A percentile compares a stretch with the other conserved stretches of the same genome.
Evolutionary conservation across 1,139 yeast genomes (phyloP).

Genomic region (Geotrichum fermentans): DNA sequence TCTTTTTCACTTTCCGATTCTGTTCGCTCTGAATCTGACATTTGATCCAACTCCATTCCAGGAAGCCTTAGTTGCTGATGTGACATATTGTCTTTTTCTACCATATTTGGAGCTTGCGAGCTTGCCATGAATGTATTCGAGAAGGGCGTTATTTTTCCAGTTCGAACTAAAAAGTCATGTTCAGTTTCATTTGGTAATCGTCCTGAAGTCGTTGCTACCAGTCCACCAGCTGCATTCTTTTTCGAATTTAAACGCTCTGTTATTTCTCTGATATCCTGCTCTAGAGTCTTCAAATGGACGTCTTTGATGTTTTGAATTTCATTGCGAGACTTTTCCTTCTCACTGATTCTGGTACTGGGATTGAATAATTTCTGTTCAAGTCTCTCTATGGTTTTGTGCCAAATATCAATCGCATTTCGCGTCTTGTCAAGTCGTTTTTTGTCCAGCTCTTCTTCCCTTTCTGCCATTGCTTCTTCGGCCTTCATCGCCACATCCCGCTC

Average conservation of each 20-base stretch:
- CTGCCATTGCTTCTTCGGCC: constrained; percentile 59
- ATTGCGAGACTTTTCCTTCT: constrained; percentile 49
- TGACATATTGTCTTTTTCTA: constrained; percentile 27
- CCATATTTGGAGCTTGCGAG: constrained; percentile 21
- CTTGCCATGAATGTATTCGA: constrained; percentile 55
- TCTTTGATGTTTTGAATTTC: constrained; percentile 53
- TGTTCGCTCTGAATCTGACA: constrained; percentile 23
- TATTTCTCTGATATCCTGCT: constrained; percentile 65
- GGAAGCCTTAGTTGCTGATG: constrained; percentile 46
- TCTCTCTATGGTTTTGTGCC: constrained; percentile 43
- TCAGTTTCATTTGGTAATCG: constrained; percentile 65
- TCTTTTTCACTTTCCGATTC: constrained; percentile 23
- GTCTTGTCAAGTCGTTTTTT: constrained; percentile 67
- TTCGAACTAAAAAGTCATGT: constrained; percentile 73
- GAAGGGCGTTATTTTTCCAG: constrained; percentile 93
- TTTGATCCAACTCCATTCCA: constrained; percentile 37
- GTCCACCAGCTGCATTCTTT: constrained; percentile 22
- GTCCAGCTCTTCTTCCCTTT: constrained; percentile 69
- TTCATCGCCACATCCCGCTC: constrained; percentile 62
- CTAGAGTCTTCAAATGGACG: constrained; percentile 50
- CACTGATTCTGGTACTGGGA: constrained; percentile 62
- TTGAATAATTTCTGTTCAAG: constrained; percentile 49
- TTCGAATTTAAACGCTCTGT: constrained; percentile 45
- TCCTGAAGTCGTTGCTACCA: constrained; percentile 30
- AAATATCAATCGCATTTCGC: constrained; percentile 39